Evolutionary conservation across 345 rosid genomes (phyloP).

Genomic region (Salix brachista): DNA sequence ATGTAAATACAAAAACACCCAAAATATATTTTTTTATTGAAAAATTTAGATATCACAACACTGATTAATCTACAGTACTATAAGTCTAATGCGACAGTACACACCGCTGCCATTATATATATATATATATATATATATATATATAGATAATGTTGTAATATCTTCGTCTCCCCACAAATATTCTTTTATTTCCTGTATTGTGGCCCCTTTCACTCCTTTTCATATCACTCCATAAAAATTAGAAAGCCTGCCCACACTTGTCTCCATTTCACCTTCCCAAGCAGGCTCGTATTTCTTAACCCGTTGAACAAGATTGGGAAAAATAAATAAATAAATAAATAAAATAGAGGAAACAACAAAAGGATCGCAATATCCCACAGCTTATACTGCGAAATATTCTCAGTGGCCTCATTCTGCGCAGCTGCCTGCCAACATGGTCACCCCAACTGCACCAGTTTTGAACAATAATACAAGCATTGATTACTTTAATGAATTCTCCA

Average conservation of each 20-base stretch:
- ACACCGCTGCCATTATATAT: no score
- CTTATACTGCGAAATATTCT: not conserved
- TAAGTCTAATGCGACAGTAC: no score
- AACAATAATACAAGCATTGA: conserved; percentile 31
- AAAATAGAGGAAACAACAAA: no score
- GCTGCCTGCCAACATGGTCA: not conserved
- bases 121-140: no score
- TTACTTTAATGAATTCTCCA: conserved; percentile 43
- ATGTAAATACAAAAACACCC: no score
- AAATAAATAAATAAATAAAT: no score
- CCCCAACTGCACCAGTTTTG: conserved; percentile 13
- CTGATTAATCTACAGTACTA: no score
- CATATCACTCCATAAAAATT: not conserved
- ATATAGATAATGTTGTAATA: not conserved
- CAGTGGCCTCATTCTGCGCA: not conserved
- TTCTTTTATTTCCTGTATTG: not conserved
- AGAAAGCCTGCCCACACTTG: not conserved
- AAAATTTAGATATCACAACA: no score
- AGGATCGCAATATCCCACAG: not conserved
- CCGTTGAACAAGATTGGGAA: not conserved
- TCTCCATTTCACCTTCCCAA: not conserved
- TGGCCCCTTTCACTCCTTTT: not conserved
- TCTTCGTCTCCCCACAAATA: not conserved
- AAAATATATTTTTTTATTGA: no score
- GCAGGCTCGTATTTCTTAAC: not conserved